Base-by-base conservation (phyloP, 2,329 filamentous ascomycete genomes). In the Botrytis squamosa region DNA sequence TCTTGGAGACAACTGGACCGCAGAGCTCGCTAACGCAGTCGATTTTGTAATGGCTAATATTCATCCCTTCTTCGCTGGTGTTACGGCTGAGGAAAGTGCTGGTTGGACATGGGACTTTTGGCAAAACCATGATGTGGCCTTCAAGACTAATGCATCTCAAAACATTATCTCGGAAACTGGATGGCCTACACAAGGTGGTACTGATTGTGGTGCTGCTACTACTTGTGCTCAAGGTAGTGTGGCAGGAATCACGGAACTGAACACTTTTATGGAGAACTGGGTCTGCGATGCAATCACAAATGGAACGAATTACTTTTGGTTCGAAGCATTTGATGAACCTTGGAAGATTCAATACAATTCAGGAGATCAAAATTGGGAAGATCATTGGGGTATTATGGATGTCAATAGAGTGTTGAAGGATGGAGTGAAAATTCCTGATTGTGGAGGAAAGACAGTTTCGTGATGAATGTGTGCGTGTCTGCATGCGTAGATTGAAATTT, bases 41-140 rank as follows among this genome's bases (percentile, higher is more conserved):
- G 95, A 98, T 82, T 91, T 93, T 79, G 90, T 98, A 83, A 98
- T 98, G 95, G 92, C 93, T 78, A 98, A 98, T 81, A 93, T 98
- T 72, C 96, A 98, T 81, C 95, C 96, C 0, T 98, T 98, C 86
- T 98, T 98, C 81, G 92, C 91, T 0, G 95, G 95, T 65, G 89
- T 93, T 20, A 85, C 87, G 0, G 91, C 90, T 3, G 84, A 88
- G 3, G 81, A 87, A 1, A 93, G 94, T 0, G 91, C 94, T 0
- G 84, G 81, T 12, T 98, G 95, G 95, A 97, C 95, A 0, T 93
- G 86, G 83, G 83, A 83, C 25, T 98, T 98, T 84, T 98, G 94
- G 92, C 83, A 91, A 63, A 84, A 83, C 16, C 86, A 95, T 73
- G 91, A 95, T 77, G 87, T 89, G 0, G 76, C 82, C 0, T 87